Base-by-base conservation (phyloP, 2,329 filamentous ascomycete species). In the Fusarium nisikadoi region DNA sequence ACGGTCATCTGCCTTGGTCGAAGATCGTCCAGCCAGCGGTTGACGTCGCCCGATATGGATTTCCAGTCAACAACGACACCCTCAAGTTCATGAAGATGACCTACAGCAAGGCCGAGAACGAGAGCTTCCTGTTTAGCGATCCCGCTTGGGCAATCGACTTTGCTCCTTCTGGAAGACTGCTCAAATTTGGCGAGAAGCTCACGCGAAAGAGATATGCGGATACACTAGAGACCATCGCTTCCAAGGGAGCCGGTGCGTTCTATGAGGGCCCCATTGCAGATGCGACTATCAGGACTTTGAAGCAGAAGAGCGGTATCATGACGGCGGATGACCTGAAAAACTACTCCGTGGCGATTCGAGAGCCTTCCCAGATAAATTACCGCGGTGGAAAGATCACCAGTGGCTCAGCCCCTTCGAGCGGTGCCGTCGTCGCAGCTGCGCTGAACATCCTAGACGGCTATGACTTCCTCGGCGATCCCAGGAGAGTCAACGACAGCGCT, bases 131-230 rank as follows among this genome's bases (percentile, higher is more conserved):
- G 0, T 86, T 89, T 5, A 84, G 91, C 0, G 89, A 97, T 67
- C 90, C 92, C 0, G 86, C 88, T 0, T 97, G 94, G 92, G 93
- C 94, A 0, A 82, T 94, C 33, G 94, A 97, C 79, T 97, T 97
- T 80, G 94, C 94, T 5, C 93, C 93, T 0, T 88, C 92, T 64
- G 94, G 93, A 6, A 89, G 85, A 4, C 82, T 89, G 2, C 76
- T 95, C 3, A 84, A 85, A 25, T 79, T 93, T 5, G 91, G 91
- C n/a, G 92, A 96, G 72, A 92, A 82, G 1, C 93, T 96, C 70
- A 94, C 91, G 0, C 86, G 93, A 29, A 92, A 90, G 77, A 86
- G 93, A 42, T 94, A 93, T 79, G 93, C 92, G 2, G 83, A 92
- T 67, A 94, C 92, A 0, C 85, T 96, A 0, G 91, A 94, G 77